Conservation (phyloP, 2,329 filamentous ascomycete species). For the Arachnopeziza araneosa region DNA sequence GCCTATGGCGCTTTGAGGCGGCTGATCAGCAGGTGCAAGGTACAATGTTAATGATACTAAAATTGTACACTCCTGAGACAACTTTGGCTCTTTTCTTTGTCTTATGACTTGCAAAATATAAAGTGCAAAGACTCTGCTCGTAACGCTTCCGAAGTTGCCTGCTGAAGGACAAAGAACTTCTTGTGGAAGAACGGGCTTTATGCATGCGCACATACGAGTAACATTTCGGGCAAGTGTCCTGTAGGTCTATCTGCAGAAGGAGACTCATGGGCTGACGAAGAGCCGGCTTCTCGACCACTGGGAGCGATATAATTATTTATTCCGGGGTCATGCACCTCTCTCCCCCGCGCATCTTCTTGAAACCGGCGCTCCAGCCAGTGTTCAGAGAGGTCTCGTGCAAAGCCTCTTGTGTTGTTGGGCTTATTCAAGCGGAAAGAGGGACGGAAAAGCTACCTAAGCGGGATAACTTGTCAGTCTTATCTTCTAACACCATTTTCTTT, state of each 20-base stretch:
- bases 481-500: not conserved
- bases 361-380: not conserved
- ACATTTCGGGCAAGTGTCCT: not conserved
- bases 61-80: not conserved
- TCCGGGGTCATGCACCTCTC: not conserved
- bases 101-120: not conserved
- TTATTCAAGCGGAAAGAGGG: not conserved
- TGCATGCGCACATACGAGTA: not conserved
- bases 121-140: not conserved
- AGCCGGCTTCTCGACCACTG: not conserved
- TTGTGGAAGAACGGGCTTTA: not conserved
- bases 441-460: not conserved
- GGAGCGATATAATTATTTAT: not conserved
- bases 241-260: not conserved
- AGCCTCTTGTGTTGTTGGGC: not conserved
- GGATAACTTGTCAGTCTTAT: not conserved
- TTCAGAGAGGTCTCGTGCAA: not conserved
- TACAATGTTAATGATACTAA: not conserved
- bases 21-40: not conserved
- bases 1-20: not conserved
- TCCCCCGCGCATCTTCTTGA: not conserved
- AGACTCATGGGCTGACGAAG: not conserved
- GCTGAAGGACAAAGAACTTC: not conserved
- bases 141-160: not conserved
- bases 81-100: not conserved